Conservation (phyloP, 2,329 filamentous ascomycete species). For the Monascus ruber region DNA sequence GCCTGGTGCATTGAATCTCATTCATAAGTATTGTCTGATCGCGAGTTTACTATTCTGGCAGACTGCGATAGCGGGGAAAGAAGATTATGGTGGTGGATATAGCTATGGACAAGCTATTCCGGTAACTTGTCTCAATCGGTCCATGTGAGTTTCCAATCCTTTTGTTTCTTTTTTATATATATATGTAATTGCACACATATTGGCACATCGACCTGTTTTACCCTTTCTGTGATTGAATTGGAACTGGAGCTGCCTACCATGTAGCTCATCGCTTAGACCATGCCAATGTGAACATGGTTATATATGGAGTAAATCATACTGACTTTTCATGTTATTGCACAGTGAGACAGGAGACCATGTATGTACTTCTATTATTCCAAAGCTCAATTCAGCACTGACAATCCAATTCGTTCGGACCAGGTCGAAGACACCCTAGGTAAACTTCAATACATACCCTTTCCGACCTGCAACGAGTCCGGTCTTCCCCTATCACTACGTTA, state of each 20-base stretch:
- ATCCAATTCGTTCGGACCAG: slow-evolving; percentile 15
- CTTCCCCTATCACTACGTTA: slow-evolving; percentile 76
- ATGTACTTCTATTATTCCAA: slow-evolving; percentile 3
- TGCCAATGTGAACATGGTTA: too few species aligned
- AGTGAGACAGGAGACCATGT: slow-evolving; percentile 15
- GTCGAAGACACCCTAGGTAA: slow-evolving; percentile 70
- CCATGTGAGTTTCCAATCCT: slow-evolving; percentile 44
- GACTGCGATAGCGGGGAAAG: slow-evolving; percentile 13
- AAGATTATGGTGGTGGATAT: slow-evolving; percentile 20
- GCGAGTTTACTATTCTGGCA: slow-evolving; percentile 7
- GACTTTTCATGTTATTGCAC: neutral
- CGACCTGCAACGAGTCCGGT: slow-evolving; percentile 76
- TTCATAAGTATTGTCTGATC: slow-evolving; percentile 5
- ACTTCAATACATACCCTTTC: slow-evolving; percentile 86
- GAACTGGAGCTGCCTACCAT: too few species aligned
- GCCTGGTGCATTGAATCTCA: neutral
- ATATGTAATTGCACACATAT: neutral
- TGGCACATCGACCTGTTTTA: too few species aligned
- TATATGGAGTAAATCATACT: too few species aligned
- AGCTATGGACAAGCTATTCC: slow-evolving; percentile 51
- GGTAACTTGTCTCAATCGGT: slow-evolving; percentile 64
- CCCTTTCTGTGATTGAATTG: too few species aligned
- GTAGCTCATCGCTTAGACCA: too few species aligned
- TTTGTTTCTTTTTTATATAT: slow-evolving; percentile 1
- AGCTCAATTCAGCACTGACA: slow-evolving; percentile 1